Percentiles rank a stretch among this genome's conserved stretches.
phyloP scores from a whole-genome alignment of 768 basidiomycete genomes.

The Mycena alexandri region DNA sequence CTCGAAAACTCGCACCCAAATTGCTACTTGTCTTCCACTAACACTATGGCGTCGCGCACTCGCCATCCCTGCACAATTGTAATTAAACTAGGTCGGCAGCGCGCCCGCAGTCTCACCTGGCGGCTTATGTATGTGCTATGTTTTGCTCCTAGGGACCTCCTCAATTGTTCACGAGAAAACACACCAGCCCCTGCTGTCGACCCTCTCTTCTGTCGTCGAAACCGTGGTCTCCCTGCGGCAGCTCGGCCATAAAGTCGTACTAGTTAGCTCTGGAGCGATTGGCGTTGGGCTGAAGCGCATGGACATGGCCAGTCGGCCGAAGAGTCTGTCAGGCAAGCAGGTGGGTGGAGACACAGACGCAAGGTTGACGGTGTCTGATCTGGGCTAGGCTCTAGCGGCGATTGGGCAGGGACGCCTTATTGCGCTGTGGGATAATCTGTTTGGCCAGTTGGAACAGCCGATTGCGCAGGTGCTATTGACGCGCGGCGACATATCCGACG shows the following conservation, averaged over 20 bases:
- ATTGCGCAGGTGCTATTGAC: slow-evolving; percentile 96
- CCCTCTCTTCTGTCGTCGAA: slow-evolving; percentile 92
- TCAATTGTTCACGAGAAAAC: slow-evolving; percentile 97
- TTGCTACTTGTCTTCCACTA: no score
- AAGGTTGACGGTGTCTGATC: not conserved
- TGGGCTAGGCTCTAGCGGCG: slow-evolving; percentile 88
- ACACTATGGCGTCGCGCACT: slow-evolving; percentile 38
- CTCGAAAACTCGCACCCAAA: not conserved
- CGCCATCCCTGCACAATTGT: slow-evolving; percentile 75
- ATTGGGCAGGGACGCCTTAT: slow-evolving; percentile 98
- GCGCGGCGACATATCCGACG: slow-evolving; percentile 97
- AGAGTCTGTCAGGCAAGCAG: slow-evolving; percentile 92
- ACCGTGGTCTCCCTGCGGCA: slow-evolving; percentile 83
- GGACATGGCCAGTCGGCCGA: slow-evolving; percentile 83
- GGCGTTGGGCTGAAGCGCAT: slow-evolving; percentile 95
- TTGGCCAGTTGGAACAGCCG: slow-evolving; percentile 92
- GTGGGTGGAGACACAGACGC: slow-evolving; percentile 55
- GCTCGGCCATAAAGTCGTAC: slow-evolving; percentile 92
- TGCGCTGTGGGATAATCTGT: slow-evolving; percentile 97
- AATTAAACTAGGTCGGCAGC: slow-evolving; percentile 79
- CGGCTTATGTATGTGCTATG: slow-evolving; percentile 33
- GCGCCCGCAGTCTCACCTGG: slow-evolving; percentile 15
- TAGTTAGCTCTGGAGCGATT: slow-evolving; percentile 98
- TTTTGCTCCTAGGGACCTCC: slow-evolving; percentile 77
- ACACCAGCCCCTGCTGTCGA: slow-evolving; percentile 91